A percentile compares a stretch with the other conserved stretches of the same genome.
These are phyloP conservation scores for Zostera marina DNA, from an alignment of 116 monocot genomes.

Conservation along the genomic window DNA sequence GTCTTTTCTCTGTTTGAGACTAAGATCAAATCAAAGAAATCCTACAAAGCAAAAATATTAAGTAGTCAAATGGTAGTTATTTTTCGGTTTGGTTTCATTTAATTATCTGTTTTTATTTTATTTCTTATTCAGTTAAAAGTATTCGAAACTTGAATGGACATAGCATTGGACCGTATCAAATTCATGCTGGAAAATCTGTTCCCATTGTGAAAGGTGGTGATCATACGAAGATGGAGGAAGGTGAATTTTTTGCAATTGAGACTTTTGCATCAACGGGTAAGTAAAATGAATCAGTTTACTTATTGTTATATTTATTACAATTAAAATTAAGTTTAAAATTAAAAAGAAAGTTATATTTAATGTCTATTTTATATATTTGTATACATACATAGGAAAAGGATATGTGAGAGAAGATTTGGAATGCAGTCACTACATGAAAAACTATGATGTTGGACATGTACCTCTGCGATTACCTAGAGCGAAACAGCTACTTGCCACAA, in stretches of 20 bases:
- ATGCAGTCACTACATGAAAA: constrained; percentile 97
- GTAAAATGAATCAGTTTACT: not conserved
- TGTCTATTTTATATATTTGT: constrained; percentile 1
- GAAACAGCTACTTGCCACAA: constrained; percentile 74
- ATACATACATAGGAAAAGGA: constrained; percentile 52
- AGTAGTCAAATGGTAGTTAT: not conserved
- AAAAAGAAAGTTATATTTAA: not conserved
- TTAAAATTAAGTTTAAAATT: not conserved
- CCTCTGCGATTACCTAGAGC: constrained; percentile 78
- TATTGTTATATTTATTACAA: not conserved
- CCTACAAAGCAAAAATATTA: too few species aligned
- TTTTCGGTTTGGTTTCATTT: not conserved
- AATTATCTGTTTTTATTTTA: not conserved
- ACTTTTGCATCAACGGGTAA: constrained; percentile 93
- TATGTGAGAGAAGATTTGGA: constrained; percentile 91
- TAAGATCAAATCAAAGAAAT: too few species aligned
- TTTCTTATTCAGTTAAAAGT: constrained; percentile 75
- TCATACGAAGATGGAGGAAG: constrained; percentile 99
- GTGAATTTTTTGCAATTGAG: constrained; percentile 96
- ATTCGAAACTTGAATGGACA: constrained; percentile 93
- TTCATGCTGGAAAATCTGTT: constrained; percentile 96
- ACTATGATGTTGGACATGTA: constrained; percentile 82
- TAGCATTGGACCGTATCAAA: constrained; percentile 96
- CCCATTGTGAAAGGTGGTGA: constrained; percentile 98
- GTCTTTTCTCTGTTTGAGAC: too few species aligned